Evolutionary conservation across 495 filamentous ascomycete species (phyloP).

Genomic region (Glutinoglossum americanum): DNA sequence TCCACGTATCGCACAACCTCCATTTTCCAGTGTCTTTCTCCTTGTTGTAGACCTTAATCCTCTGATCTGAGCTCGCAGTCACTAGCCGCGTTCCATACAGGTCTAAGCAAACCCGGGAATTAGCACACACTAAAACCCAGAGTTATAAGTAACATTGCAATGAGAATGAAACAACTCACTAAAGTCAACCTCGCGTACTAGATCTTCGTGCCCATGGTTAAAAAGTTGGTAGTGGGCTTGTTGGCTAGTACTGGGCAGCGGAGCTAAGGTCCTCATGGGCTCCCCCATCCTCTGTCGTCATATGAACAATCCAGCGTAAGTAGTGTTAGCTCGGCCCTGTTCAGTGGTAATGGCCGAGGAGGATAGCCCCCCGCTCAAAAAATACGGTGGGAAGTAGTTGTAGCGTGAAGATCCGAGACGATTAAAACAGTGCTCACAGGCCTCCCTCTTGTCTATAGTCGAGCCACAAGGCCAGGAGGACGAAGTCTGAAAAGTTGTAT

Average conservation of each 20-base stretch:
- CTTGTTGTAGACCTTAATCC: constrained; percentile 75
- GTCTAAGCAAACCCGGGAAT: constrained; percentile 21
- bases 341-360: too few relatives aligned
- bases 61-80: constrained; percentile 79
- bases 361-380: too few relatives aligned
- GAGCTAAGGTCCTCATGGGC: not conserved
- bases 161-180: not conserved
- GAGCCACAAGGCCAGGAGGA: too few relatives aligned
- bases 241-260: not conserved
- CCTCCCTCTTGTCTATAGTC: too few relatives aligned
- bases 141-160: not conserved
- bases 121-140: not conserved
- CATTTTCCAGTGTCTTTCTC: constrained; percentile 48
- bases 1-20: constrained; percentile 70
- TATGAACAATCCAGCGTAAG: not conserved
- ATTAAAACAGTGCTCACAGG: too few relatives aligned
- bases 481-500: too few relatives aligned
- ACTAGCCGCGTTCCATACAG: constrained; percentile 77
- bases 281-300: not conserved
- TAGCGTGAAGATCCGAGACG: too few relatives aligned
- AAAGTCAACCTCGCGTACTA: not conserved
- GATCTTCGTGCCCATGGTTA: constrained; percentile 2
- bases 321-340: not conserved
- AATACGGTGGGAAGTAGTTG: too few relatives aligned
- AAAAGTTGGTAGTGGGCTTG: not conserved